Evolutionary conservation across 306 rosid genomes (phyloP).

Genomic region (Boehmeria nivea): DNA sequence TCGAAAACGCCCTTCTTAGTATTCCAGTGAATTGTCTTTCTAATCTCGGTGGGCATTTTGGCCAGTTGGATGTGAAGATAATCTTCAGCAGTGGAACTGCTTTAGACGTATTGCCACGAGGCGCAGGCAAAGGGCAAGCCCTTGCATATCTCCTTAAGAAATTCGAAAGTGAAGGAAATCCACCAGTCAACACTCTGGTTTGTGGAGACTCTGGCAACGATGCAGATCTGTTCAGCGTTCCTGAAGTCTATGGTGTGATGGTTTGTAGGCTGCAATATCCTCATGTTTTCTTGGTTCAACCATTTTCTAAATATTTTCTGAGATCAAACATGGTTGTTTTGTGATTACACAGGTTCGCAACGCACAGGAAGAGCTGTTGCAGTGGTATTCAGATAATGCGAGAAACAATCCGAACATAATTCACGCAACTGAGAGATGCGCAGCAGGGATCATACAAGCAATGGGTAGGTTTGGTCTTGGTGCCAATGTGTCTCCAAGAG

Average conservation of each 20-base stretch:
- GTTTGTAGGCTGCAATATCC: constrained; percentile 31
- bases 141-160: constrained; percentile 59
- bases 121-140: constrained; percentile 76
- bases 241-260: constrained; percentile 68
- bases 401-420: constrained; percentile 35
- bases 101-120: constrained; percentile 66
- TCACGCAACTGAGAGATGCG: constrained; percentile 72
- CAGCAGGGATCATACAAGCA: constrained; percentile 76
- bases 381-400: constrained; percentile 55
- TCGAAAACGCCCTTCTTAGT: constrained; percentile 1
- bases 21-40: background rate
- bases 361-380: constrained; percentile 66
- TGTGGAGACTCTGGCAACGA: constrained; percentile 96
- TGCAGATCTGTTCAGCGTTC: constrained; percentile 57
- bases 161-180: constrained; percentile 33
- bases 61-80: constrained; percentile 72
- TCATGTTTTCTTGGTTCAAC: constrained; percentile 11
- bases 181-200: constrained; percentile 61
- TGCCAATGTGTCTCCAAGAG: constrained; percentile 68
- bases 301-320: no score
- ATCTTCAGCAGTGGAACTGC: constrained; percentile 70
- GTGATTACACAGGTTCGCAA: constrained; percentile 53
- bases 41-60: constrained; percentile 18
- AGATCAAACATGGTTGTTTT: background rate
- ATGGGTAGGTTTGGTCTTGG: constrained; percentile 62